A percentile compares a stretch with the other conserved stretches of the same genome.
Conservation (phyloP, 768 basidiomycete genomes). For the Tremella mesenterica region DNA sequence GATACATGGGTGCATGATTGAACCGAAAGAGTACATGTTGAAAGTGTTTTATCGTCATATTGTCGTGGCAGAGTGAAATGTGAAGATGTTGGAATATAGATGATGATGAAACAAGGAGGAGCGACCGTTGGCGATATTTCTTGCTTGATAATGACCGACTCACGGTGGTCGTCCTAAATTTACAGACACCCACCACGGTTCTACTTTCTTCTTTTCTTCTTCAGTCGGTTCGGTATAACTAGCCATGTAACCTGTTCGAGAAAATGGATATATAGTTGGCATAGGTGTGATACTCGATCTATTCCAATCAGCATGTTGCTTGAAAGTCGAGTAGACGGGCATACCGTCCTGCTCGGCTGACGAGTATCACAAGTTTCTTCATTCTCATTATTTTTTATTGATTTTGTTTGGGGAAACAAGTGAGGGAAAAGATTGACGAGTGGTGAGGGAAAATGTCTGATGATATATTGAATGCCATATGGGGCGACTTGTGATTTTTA, state of each 20-base stretch:
- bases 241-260: constrained; percentile 33
- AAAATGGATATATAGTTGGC: constrained; percentile 35
- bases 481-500: too few relatives aligned
- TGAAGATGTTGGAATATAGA: too few relatives aligned
- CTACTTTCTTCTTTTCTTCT: constrained; percentile 1
- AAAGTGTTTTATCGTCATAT: too few relatives aligned
- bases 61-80: too few relatives aligned
- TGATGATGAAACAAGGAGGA: too few relatives aligned
- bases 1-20: too few relatives aligned
- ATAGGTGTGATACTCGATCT: constrained; percentile 28
- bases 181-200: constrained; percentile 6
- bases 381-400: neutral
- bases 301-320: neutral
- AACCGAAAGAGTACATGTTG: too few relatives aligned
- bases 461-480: too few relatives aligned
- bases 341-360: neutral
- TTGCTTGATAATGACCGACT: neutral
- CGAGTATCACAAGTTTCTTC: neutral
- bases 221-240: constrained; percentile 7
- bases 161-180: neutral
- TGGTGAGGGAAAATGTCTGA: too few relatives aligned
- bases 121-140: neutral
- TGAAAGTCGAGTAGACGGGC: neutral
- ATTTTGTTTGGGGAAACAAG: neutral
- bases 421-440: neutral